Percentiles rank a stretch among this genome's conserved stretches.
These are phyloP conservation scores for Chalciporus chontae DNA, from an alignment of 768 basidiomycete genomes.

Conservation along the genomic window DNA sequence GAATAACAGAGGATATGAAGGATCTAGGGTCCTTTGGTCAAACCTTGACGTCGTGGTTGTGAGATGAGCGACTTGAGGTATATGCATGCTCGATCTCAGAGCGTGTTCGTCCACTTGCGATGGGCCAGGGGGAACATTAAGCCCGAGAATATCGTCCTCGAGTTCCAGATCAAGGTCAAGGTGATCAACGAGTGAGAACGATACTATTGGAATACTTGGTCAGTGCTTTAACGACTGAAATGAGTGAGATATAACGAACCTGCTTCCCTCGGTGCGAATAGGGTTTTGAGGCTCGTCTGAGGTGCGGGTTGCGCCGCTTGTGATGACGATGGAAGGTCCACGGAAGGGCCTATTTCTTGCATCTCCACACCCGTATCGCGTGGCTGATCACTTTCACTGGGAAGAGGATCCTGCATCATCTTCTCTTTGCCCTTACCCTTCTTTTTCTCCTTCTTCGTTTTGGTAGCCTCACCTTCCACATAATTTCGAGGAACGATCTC, in stretches of 20 bases:
- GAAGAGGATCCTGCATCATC: not conserved
- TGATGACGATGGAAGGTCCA: not conserved
- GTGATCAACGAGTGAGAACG: conserved; percentile 74
- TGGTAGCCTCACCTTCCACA: not conserved
- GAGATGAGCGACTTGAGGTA: not conserved
- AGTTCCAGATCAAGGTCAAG: conserved; percentile 72
- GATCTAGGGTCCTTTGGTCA: conserved; percentile 41
- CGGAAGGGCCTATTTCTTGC: not conserved
- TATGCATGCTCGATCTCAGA: conserved; percentile 5
- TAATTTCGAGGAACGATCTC: conserved; percentile 15
- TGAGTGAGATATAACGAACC: conserved; percentile 36
- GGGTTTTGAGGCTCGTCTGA: conserved; percentile 55
- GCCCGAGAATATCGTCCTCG: conserved; percentile 48
- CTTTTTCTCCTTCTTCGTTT: conserved; percentile 4
- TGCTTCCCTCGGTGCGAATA: conserved; percentile 69
- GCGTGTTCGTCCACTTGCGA: not conserved
- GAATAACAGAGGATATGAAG: conserved; percentile 62
- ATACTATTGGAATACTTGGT: conserved; percentile 33
- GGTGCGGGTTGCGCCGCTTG: not conserved
- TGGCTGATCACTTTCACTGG: conserved; percentile 1
- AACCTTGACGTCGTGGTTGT: conserved; percentile 1
- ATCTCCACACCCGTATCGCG: conserved; percentile 13
- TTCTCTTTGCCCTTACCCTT: conserved; percentile 28
- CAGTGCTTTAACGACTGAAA: not conserved
- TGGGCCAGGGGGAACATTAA: conserved; percentile 14